phyloP scores from a whole-genome alignment of 306 rosid genomes.

The Pueraria montana region DNA sequence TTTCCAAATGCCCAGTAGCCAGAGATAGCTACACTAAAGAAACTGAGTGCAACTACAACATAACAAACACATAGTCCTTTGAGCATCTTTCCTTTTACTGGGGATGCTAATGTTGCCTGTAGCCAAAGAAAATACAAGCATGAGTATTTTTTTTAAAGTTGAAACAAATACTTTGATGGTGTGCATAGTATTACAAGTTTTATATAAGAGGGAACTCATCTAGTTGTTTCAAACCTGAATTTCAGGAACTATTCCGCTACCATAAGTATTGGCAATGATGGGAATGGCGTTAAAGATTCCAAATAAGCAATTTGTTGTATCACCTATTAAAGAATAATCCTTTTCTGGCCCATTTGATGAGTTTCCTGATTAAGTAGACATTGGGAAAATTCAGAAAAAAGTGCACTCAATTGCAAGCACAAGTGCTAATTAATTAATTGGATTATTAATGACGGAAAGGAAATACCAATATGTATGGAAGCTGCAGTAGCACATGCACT shows the following conservation, averaged over 20 bases:
- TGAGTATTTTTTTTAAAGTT: background rate
- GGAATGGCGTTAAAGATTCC: conserved; percentile 5
- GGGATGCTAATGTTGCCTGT: conserved; percentile 9
- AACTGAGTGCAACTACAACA: background rate
- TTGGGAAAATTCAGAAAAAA: background rate
- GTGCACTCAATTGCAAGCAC: background rate
- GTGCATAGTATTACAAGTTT: background rate
- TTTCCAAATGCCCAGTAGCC: conserved; percentile 14
- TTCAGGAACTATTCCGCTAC: conserved; percentile 4
- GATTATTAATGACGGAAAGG: background rate
- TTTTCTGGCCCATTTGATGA: background rate
- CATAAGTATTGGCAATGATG: background rate
- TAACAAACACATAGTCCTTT: background rate
- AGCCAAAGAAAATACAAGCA: background rate
- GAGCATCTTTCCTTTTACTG: background rate
- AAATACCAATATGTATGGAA: conserved; percentile 6
- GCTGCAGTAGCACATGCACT: background rate
- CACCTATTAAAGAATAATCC: background rate
- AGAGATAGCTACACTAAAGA: background rate
- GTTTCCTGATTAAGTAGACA: background rate
- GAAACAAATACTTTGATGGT: background rate
- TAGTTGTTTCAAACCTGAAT: background rate
- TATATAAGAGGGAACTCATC: background rate
- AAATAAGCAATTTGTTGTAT: background rate
- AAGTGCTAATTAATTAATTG: background rate